Evolutionary conservation across 768 basidiomycete species (phyloP), one percentile per base, ranked within the genome.

Genomic region (Phlegmacium glaucopus): DNA sequence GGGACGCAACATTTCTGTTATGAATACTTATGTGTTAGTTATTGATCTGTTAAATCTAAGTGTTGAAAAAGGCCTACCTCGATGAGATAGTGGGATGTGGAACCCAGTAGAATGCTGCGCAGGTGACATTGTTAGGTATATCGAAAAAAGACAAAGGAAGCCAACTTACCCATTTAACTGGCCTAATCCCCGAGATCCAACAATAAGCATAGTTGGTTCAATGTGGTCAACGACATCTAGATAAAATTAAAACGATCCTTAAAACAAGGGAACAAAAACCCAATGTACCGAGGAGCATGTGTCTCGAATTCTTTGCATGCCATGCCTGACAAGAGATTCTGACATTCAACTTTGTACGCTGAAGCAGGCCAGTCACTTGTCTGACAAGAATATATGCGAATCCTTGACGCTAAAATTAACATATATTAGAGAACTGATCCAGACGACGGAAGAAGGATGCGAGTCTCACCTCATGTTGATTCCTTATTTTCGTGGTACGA

Each of bases 221-320:
- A 83, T 72, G 60, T 88, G 79, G 58, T 97, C 94, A 18, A 95
- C 85, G 44, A 97, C 79, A 57, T 94, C 89, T 80, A 44, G 36
- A 26, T 17, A 18, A 11, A 46, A 18, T 16, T 22, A 26, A 44
- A 43, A 16, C 29, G 6, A 17, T 17, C 11, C 17, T 38, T 29
- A 13, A 36, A 32, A 42, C 36, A 28, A 17, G 41, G 22, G n/a
- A n/a, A 39, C 30, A 44, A 32, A 42, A 37, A 11, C 32, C n/a
- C 22, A 39, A 58, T 74, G 44, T 42, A 84, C 86, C 86, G 15
- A 95, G 71, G 17, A 95, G 69, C 85, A 94, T 94, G 60, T 94
- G 91, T 17, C 91, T 71, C 1, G 87, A 76, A 61, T 94, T 94
- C 73, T 95, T 96, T n/a, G 94, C 92, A 55, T 98, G 94, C 81